phyloP scores from a whole-genome alignment of 2,329 filamentous ascomycete species.

The Pseudogymnoascus sp. region DNA sequence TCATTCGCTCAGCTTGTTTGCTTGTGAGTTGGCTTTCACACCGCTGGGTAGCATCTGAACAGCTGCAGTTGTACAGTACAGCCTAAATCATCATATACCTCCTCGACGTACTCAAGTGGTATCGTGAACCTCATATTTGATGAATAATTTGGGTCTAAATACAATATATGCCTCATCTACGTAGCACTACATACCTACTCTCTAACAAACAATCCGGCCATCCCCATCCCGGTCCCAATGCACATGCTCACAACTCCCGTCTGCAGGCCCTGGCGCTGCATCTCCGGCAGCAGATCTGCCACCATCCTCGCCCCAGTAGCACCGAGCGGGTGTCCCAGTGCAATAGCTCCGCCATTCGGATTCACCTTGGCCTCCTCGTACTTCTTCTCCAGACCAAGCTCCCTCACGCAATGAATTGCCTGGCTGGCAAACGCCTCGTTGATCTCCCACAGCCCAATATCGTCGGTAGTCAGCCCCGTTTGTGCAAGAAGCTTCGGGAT shows the following conservation, averaged over 20 bases:
- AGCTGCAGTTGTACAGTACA: not conserved
- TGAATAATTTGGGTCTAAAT: not conserved
- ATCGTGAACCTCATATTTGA: not conserved
- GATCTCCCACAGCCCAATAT: constrained; percentile 85
- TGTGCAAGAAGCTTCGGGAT: constrained; percentile 74
- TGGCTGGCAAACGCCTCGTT: constrained; percentile 75
- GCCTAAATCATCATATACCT: not conserved
- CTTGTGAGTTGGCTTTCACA: not conserved
- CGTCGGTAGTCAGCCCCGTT: constrained; percentile 58
- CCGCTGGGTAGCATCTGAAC: not conserved
- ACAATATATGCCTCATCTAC: constrained; percentile 8
- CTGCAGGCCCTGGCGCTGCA: constrained; percentile 61
- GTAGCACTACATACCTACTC: constrained; percentile 40
- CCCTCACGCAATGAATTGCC: constrained; percentile 63
- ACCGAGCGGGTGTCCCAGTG: constrained; percentile 85
- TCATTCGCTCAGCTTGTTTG: not conserved
- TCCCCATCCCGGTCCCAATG: constrained; percentile 74
- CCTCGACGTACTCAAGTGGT: not conserved
- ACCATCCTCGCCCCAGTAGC: constrained; percentile 81
- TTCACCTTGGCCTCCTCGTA: constrained; percentile 69
- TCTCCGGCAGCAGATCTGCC: constrained; percentile 56
- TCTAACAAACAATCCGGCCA: constrained; percentile 61
- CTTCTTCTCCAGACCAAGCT: constrained; percentile 58
- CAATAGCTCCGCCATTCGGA: constrained; percentile 88
- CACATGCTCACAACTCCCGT: constrained; percentile 91